Evolutionary conservation across 2,329 filamentous ascomycete genomes (phyloP).

Genomic region (Aulographum hederae): DNA sequence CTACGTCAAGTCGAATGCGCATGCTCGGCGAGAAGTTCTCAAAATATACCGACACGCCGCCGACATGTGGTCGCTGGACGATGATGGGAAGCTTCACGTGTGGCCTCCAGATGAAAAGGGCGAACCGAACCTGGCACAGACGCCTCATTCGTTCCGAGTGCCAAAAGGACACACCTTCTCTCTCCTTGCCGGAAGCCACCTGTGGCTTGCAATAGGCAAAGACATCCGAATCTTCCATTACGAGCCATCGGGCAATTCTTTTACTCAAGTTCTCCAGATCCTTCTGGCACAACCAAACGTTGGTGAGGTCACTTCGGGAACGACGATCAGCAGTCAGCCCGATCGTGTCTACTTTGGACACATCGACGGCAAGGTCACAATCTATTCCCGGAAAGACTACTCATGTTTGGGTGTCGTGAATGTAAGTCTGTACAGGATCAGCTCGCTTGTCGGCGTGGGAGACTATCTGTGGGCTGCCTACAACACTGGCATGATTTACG

Average conservation of each 20-base stretch:
- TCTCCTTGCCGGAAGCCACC: slow-evolving; percentile 61
- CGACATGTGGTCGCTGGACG: slow-evolving; percentile 88
- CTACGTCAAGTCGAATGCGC: slow-evolving; percentile 49
- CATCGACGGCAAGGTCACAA: slow-evolving; percentile 78
- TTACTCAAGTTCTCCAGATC: slow-evolving; percentile 34
- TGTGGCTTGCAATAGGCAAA: slow-evolving; percentile 81
- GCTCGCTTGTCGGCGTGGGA: slow-evolving; percentile 63
- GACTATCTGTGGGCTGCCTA: slow-evolving; percentile 81
- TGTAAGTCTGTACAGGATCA: slow-evolving; percentile 90
- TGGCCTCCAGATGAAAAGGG: slow-evolving; percentile 70
- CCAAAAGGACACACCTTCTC: slow-evolving; percentile 75
- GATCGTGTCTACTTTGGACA: slow-evolving; percentile 82
- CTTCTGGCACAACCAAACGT: slow-evolving; percentile 54
- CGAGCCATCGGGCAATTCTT: slow-evolving; percentile 45
- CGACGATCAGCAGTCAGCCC: slow-evolving; percentile 53
- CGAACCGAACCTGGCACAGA: slow-evolving; percentile 54
- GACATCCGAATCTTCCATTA: slow-evolving; percentile 71
- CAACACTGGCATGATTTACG: slow-evolving; percentile 82
- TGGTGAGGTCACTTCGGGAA: slow-evolving; percentile 75
- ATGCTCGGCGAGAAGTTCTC: slow-evolving; percentile 61
- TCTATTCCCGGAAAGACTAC: slow-evolving; percentile 70
- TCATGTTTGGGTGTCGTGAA: slow-evolving; percentile 64
- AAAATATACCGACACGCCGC: slow-evolving; percentile 74
- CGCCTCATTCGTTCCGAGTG: slow-evolving; percentile 60
- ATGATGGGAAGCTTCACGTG: slow-evolving; percentile 67